phyloP scores from a whole-genome alignment of 371 early-diverging fungal species.

The Mortierella sp. region DNA sequence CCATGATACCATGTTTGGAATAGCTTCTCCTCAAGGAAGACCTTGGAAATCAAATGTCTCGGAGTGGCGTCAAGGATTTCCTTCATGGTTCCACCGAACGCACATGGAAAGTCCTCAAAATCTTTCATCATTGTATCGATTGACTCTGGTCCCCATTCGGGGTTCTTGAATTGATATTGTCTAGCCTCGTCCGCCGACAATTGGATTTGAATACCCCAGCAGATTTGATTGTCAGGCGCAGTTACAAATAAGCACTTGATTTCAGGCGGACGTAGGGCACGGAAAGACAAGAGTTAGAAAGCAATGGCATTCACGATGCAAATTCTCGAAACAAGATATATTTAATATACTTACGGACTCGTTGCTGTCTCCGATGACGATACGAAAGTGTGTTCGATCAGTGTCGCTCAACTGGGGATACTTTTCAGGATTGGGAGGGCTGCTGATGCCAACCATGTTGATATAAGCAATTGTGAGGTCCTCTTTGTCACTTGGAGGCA shows the following conservation, averaged over 20 bases:
- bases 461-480: background rate
- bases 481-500: background rate
- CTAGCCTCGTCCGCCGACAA: background rate
- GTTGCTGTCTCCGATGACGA: no score
- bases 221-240: background rate
- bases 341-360: no score
- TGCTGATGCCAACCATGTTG: background rate
- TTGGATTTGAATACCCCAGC: background rate
- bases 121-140: slow-evolving; percentile 1
- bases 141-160: slow-evolving; percentile 6
- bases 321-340: no score
- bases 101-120: background rate
- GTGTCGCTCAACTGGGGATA: background rate
- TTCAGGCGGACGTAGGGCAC: background rate
- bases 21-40: slow-evolving; percentile 3
- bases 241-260: background rate
- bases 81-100: background rate
- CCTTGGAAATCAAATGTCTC: background rate
- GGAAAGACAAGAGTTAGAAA: background rate
- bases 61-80: background rate
- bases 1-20: slow-evolving; percentile 4
- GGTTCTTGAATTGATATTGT: background rate
- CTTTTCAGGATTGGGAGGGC: background rate
- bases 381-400: no score
- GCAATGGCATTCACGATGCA: no score